phyloP scores from a whole-genome alignment of 2,329 filamentous ascomycete genomes.

The Epichloe sibirici region DNA sequence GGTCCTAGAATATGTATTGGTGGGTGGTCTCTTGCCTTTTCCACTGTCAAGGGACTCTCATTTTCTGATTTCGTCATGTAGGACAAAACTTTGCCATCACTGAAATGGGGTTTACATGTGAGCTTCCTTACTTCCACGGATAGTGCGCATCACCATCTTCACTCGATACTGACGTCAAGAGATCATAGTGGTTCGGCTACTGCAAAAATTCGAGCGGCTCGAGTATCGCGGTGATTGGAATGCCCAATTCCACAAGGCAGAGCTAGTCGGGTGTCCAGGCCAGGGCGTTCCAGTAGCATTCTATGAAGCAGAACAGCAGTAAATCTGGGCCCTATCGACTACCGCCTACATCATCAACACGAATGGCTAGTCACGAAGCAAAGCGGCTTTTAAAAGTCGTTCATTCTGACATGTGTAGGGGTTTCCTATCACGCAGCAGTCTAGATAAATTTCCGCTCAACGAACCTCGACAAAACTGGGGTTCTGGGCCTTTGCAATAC shows the following conservation, averaged over 20 bases:
- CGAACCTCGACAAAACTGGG: constrained; percentile 14
- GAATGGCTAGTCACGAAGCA: too few relatives aligned
- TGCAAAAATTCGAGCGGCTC: constrained; percentile 47
- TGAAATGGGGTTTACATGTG: too few relatives aligned
- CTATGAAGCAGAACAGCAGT: constrained; percentile 13
- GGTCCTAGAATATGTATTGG: constrained; percentile 65
- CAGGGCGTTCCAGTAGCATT: constrained; percentile 30
- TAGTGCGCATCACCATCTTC: too few relatives aligned
- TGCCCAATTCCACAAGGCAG: constrained; percentile 30
- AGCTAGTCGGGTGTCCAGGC: constrained; percentile 31
- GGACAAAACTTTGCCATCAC: too few relatives aligned
- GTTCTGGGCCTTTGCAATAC: constrained; percentile 10
- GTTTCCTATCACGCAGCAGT: neutral
- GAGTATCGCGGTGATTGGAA: constrained; percentile 35
- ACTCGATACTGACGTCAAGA: too few relatives aligned
- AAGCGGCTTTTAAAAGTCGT: too few relatives aligned
- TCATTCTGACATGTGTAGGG: too few relatives aligned
- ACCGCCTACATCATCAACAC: too few relatives aligned
- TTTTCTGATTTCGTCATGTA: too few relatives aligned
- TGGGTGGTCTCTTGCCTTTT: constrained; percentile 27
- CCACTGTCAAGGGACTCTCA: too few relatives aligned
- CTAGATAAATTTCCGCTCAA: constrained; percentile 10
- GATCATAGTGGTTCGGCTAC: constrained; percentile 32
- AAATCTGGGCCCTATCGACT: too few relatives aligned
- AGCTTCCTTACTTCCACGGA: too few relatives aligned